Percentiles rank a stretch among this genome's conserved stretches.
phyloP scores from a whole-genome alignment of 176 grass and related monocot species.

The Musa itinerans region DNA sequence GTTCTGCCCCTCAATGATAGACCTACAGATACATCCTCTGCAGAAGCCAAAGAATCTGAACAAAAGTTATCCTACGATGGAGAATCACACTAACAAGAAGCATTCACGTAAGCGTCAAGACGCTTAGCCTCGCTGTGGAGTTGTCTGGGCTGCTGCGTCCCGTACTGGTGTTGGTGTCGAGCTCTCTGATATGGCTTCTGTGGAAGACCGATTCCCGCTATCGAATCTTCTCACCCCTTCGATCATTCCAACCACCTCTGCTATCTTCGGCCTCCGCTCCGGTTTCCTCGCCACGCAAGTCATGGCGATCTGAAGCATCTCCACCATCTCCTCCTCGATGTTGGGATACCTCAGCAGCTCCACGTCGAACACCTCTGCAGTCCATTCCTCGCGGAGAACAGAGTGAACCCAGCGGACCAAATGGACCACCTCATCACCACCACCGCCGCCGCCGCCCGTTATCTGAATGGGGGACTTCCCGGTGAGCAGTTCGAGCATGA shows the following conservation, averaged over 20 bases:
- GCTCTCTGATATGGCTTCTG: constrained; percentile 24
- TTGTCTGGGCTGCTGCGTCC: neutral
- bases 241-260: constrained; percentile 71
- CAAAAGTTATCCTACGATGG: neutral
- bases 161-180: neutral
- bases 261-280: constrained; percentile 69
- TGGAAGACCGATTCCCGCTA: constrained; percentile 36
- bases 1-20: neutral
- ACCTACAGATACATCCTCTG: neutral
- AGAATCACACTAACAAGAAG: neutral
- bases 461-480: constrained; percentile 84
- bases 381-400: constrained; percentile 92
- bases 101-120: neutral
- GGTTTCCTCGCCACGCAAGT: constrained; percentile 65
- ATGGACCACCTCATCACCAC: constrained; percentile 80
- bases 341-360: constrained; percentile 88
- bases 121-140: neutral
- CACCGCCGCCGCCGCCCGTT: constrained; percentile 18
- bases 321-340: constrained; percentile 97
- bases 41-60: neutral
- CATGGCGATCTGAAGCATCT: constrained; percentile 97
- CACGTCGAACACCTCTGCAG: constrained; percentile 71
- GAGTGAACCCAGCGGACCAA: constrained; percentile 95
- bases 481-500: constrained; percentile 77
- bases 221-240: constrained; percentile 51